Base-by-base conservation (phyloP, 768 basidiomycete genomes). In the Neoboletus magnificus region DNA sequence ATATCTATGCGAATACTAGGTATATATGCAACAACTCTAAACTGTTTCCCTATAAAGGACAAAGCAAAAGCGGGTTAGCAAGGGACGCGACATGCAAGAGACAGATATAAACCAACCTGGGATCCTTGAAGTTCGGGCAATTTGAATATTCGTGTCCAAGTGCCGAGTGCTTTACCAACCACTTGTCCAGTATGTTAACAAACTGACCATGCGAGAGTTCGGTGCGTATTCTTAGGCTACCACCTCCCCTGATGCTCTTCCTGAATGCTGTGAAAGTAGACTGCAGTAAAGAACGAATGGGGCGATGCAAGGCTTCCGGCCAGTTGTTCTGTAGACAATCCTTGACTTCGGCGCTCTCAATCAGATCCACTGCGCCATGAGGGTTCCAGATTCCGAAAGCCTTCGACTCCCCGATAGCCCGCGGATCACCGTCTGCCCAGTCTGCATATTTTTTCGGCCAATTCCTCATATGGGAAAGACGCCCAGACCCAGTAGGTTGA, bases 371-470 rank as follows among this genome's bases (percentile, higher is more conserved):
- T 29, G 29, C 29, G 9, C 5, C 29, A 29, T 29, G 5, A 29
- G 29, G 4, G 9, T 7, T 29, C 29, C 1, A 33, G 32, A 33
- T 15, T 1, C 9, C 32, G 32, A 13, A 33, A 6, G 35, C n/a
- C 3, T 39, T 39, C n/a, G 11, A n/a, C 20, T 5, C 5, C 18
- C 37, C 40, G 6, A 41, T 41, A 22, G 7, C 22, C 12, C 23
- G 4, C 1, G 42, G 20, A 15, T 56, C 16, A 5, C 49, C 49
- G 9, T 46, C 33, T 4, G 51, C 30, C 60, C 58, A 62, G 1
- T 35, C 29, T 0, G 41, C 49, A 27, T 30, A 56, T 29, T 39
- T 18, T 16, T 29, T 15, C 0, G 61, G 61, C 61, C 62, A 60
- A 22, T 9, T 23, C 25, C 52, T 43, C 2, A 57, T 18, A 32